Evolutionary conservation across 441 rosid species (phyloP), one percentile per base, ranked within the genome.

Genomic region (Euphorbia neoarborescens): DNA sequence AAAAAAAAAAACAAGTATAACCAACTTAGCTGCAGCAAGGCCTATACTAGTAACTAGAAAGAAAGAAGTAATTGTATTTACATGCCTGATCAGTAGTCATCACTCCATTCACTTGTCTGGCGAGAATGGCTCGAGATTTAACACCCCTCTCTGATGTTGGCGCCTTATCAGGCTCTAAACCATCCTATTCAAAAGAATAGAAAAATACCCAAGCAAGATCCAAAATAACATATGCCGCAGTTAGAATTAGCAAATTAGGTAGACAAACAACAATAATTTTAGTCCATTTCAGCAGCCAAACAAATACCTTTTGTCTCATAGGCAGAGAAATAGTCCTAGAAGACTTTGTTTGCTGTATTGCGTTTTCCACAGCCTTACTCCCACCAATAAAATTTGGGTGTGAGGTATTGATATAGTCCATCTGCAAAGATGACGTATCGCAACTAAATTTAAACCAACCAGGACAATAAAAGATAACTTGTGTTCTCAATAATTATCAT

Each of bases 311-410:
- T 42, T 78, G 83, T 81, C 85, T 79, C 59, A 82, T 59, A 65
- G 92, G 86, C 38, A 85, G 67, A 58, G 85, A 63, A 69, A 80
- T n/a, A 50, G 48, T 70, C 82, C 86, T 83, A 60, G 94, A 85
- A 72, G 91, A 81, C 76, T 84, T 90, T 57, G 89, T 77, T 78
- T 87, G 91, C 66, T 88, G 95, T 75, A 74, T 73, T 50, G 97
- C 94, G 69, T 57, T 73, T 80, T 94, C 94, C 56, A 91, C 94
- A 72, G 98, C 97, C 83, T 83, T 94, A 70, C 90, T 90, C 74
- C 99, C 99, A 59, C 99, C 96, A 42, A 90, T 71, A 84, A 94
- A 94, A 77, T 87, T 91, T 75, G 96, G 91, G 82, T 94, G 96
- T 51, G 96, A 90, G 62, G 99, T 91, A 74, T 94, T 90, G 73